phyloP scores from a whole-genome alignment of 306 rosid species.

The Trichosanthes truncata region DNA sequence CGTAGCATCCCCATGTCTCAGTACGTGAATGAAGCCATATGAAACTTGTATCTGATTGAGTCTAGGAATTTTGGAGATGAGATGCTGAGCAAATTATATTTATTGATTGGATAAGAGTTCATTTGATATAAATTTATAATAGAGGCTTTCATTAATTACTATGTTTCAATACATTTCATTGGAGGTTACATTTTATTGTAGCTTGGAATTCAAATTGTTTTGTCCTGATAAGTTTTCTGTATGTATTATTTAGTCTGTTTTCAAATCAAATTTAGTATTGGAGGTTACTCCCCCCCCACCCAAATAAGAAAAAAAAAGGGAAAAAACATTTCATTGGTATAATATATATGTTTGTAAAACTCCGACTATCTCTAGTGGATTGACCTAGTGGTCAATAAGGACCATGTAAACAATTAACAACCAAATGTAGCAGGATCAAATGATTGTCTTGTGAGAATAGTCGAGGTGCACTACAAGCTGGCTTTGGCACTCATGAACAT shows the following conservation, averaged over 20 bases:
- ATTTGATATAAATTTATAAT: neutral
- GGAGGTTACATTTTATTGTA: too few relatives aligned
- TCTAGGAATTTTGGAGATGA: slow-evolving; percentile 4
- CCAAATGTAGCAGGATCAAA: too few relatives aligned
- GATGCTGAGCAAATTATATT: neutral
- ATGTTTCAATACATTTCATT: neutral
- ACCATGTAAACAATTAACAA: too few relatives aligned
- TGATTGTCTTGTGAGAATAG: too few relatives aligned
- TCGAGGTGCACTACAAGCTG: too few relatives aligned
- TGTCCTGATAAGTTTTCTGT: neutral
- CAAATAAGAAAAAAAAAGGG: too few relatives aligned
- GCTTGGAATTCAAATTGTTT: neutral
- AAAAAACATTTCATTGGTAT: too few relatives aligned
- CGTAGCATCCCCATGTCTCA: neutral
- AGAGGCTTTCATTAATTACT: neutral
- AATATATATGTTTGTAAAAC: too few relatives aligned
- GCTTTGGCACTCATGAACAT: too few relatives aligned
- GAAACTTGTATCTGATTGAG: neutral
- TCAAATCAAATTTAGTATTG: neutral
- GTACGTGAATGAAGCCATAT: neutral
- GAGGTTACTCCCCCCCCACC: too few relatives aligned
- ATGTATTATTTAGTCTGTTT: neutral
- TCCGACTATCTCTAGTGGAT: too few relatives aligned
- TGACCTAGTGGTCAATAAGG: too few relatives aligned
- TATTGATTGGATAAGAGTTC: neutral